These are phyloP conservation scores for Brasenia schreberi DNA, from an alignment of 164 flowering plant genomes.

Conservation along the genomic window DNA sequence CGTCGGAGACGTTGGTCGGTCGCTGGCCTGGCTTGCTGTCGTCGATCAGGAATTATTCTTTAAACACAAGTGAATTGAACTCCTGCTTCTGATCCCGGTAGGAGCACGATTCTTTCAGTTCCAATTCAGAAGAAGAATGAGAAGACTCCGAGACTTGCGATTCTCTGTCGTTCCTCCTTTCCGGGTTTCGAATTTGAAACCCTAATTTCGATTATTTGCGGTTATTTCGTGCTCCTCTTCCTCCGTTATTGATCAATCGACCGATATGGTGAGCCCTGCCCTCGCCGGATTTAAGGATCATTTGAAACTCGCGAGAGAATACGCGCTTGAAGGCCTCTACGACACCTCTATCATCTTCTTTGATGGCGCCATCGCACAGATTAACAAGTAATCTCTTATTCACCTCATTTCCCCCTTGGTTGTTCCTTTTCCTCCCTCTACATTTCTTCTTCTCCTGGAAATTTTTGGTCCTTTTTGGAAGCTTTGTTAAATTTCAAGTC, in stretches of 20 bases:
- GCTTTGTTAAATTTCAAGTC: too few relatives aligned
- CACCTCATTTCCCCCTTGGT: background rate
- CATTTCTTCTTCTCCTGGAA: background rate
- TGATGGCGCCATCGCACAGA: constrained; percentile 97
- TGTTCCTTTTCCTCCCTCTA: background rate
- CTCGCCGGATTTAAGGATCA: constrained; percentile 81
- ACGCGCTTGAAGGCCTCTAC: constrained; percentile 85
- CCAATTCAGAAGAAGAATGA: too few relatives aligned
- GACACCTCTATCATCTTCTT: constrained; percentile 94
- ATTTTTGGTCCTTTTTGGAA: background rate
- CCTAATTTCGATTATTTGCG: background rate
- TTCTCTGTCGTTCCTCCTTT: too few relatives aligned
- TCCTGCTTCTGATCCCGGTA: too few relatives aligned
- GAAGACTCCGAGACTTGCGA: too few relatives aligned
- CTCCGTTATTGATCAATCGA: background rate
- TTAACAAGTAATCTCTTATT: constrained; percentile 59
- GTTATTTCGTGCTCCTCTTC: background rate
- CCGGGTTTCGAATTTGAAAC: background rate
- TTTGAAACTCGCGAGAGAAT: constrained; percentile 84
- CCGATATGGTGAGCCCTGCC: constrained; percentile 34
- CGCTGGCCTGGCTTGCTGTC: too few relatives aligned
- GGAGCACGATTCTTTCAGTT: too few relatives aligned
- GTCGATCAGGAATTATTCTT: too few relatives aligned
- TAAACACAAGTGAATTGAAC: too few relatives aligned
- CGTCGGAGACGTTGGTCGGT: too few relatives aligned